Percentiles rank a stretch among this genome's conserved stretches.
These are phyloP conservation scores for Kingdonia uniflora DNA, from an alignment of 164 flowering plant genomes.

Conservation along the genomic window DNA sequence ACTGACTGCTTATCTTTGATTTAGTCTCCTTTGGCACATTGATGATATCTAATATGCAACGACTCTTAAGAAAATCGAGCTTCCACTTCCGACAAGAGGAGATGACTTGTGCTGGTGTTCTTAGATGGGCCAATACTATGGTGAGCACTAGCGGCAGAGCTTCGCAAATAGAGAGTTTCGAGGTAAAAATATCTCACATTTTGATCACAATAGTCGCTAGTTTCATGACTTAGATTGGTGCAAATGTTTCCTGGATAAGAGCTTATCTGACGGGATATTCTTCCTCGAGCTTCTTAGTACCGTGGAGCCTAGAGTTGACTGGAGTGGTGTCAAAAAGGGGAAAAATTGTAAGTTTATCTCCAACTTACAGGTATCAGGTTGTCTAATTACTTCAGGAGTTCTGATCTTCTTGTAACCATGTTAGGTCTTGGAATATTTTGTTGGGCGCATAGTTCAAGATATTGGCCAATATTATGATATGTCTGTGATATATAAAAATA, in stretches of 20 bases:
- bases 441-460: too few relatives aligned
- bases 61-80: conserved; percentile 79
- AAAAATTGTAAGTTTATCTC: conserved; percentile 51
- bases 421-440: too few relatives aligned
- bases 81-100: conserved; percentile 65
- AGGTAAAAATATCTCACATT: conserved; percentile 27
- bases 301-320: conserved; percentile 87
- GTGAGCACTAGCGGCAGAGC: conserved; percentile 56
- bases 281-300: conserved; percentile 91
- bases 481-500: too few relatives aligned
- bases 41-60: conserved; percentile 82
- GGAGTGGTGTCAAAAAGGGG: conserved; percentile 83
- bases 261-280: conserved; percentile 67
- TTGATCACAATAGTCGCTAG: not conserved
- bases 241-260: conserved; percentile 49
- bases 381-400: too few relatives aligned
- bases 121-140: conserved; percentile 76
- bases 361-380: too few relatives aligned
- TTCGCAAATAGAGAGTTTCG: conserved; percentile 74
- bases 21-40: conserved; percentile 93
- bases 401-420: too few relatives aligned
- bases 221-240: too few relatives aligned
- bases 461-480: too few relatives aligned
- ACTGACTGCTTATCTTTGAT: conserved; percentile 7
- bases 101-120: conserved; percentile 68